phyloP scores from a whole-genome alignment of 768 basidiomycete species.

The Mrakia hoshinonis region DNA sequence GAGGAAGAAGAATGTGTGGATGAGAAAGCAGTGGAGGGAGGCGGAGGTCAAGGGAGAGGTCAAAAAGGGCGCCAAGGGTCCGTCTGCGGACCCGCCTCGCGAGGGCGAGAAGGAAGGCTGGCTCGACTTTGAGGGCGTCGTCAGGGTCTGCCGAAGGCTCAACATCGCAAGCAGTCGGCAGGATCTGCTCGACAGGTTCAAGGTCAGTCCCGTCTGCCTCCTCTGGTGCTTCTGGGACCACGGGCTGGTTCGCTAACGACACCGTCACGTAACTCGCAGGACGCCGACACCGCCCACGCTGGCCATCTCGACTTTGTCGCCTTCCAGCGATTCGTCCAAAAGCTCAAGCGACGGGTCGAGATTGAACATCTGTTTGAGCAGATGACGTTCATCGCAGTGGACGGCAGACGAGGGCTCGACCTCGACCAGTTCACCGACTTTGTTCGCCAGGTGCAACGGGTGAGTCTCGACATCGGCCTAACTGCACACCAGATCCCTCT shows the following conservation, averaged over 20 bases:
- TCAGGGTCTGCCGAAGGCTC: conserved; percentile 20
- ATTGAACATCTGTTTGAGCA: conserved; percentile 50
- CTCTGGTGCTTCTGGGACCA: background rate
- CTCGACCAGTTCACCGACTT: conserved; percentile 48
- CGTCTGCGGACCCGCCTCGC: background rate
- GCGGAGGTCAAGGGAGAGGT: conserved; percentile 59
- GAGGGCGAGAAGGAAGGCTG: conserved; percentile 24
- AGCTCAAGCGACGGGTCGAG: conserved; percentile 76
- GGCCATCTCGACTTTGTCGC: conserved; percentile 65
- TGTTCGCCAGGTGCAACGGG: conserved; percentile 51
- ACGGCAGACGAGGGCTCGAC: conserved; percentile 34
- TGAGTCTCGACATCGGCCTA: conserved; percentile 28
- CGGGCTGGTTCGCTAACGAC: background rate
- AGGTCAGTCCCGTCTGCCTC: background rate
- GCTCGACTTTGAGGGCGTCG: conserved; percentile 28
- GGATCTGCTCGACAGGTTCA: conserved; percentile 21
- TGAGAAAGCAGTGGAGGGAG: conserved; percentile 71
- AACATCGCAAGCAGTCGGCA: conserved; percentile 23
- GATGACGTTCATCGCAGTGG: background rate
- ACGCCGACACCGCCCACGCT: conserved; percentile 52
- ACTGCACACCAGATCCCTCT: background rate
- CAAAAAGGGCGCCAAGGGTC: conserved; percentile 51
- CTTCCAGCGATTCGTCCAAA: conserved; percentile 73
- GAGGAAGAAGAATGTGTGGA: conserved; percentile 62
- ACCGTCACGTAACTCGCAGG: conserved; percentile 42